These are phyloP conservation scores for Sungouiella thailandica DNA, from an alignment of 805 yeast species.

Conservation along the genomic window DNA sequence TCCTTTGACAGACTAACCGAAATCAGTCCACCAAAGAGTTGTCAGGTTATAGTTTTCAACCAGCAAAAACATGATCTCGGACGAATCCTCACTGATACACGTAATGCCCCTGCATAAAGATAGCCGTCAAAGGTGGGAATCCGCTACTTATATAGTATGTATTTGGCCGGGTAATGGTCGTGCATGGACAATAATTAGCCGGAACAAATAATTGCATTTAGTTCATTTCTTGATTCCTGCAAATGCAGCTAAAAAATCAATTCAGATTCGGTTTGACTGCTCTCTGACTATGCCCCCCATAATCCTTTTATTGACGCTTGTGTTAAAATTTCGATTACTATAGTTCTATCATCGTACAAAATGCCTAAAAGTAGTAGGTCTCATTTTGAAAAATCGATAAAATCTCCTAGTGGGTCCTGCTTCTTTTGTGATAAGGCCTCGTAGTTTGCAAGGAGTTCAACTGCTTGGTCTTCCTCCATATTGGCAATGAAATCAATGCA, in stretches of 20 bases:
- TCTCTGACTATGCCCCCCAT: no score
- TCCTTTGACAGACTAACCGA: conserved; percentile 56
- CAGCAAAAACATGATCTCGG: conserved; percentile 99
- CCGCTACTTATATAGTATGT: conserved; percentile 5
- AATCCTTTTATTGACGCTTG: no score
- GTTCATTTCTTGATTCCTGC: no score
- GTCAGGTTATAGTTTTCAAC: conserved; percentile 99
- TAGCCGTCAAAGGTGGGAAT: conserved; percentile 37
- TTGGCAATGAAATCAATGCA: neutral
- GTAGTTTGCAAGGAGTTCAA: no score
- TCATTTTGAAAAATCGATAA: conserved; percentile 1
- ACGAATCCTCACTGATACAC: conserved; percentile 99
- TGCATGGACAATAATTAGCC: neutral
- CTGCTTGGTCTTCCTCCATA: neutral
- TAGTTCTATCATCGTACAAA: no score
- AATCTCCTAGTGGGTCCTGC: neutral
- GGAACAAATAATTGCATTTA: no score
- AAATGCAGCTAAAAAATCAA: no score
- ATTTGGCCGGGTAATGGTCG: neutral
- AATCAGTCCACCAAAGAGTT: conserved; percentile 50
- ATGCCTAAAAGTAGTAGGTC: no score
- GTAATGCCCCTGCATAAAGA: conserved; percentile 99
- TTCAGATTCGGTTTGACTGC: no score
- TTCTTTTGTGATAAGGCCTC: neutral
- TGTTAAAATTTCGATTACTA: no score